phyloP scores from a whole-genome alignment of 768 basidiomycete genomes.

The Russula abietina region DNA sequence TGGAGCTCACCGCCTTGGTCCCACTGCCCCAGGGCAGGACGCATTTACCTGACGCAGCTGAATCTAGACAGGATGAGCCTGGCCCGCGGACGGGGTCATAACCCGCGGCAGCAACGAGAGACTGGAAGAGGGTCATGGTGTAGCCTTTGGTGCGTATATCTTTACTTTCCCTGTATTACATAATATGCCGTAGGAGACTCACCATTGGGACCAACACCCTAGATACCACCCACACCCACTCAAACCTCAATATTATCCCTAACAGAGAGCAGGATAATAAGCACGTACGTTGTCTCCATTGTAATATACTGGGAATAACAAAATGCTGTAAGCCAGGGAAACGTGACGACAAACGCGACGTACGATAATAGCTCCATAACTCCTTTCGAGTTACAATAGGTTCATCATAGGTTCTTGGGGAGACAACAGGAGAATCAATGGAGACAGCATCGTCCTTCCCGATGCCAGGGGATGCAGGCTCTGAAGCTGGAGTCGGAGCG shows the following conservation, averaged over 20 bases:
- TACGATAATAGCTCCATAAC: slow-evolving; percentile 76
- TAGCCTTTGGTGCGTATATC: slow-evolving; percentile 34
- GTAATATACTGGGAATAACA: slow-evolving; percentile 54
- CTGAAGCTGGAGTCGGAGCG: neutral
- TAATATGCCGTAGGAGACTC: slow-evolving; percentile 1
- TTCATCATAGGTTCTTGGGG: slow-evolving; percentile 36
- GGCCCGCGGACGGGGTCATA: slow-evolving; percentile 65
- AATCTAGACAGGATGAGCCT: slow-evolving; percentile 60
- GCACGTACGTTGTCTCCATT: slow-evolving; percentile 69
- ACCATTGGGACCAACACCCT: slow-evolving; percentile 65
- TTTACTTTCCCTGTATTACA: too few relatives aligned
- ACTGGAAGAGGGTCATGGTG: slow-evolving; percentile 70
- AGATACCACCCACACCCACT: neutral
- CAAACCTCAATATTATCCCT: neutral
- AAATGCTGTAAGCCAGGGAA: slow-evolving; percentile 3
- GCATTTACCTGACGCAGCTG: slow-evolving; percentile 59
- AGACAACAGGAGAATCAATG: neutral
- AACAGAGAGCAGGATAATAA: neutral
- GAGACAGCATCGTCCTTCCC: neutral
- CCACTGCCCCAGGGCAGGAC: slow-evolving; percentile 73
- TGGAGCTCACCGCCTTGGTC: slow-evolving; percentile 66
- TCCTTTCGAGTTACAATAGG: slow-evolving; percentile 68
- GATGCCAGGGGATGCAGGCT: neutral
- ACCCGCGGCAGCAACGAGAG: slow-evolving; percentile 63
- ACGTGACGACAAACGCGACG: slow-evolving; percentile 27